phyloP scores from a whole-genome alignment of 2,329 filamentous ascomycete genomes.

The Arachnomyces sp. region DNA sequence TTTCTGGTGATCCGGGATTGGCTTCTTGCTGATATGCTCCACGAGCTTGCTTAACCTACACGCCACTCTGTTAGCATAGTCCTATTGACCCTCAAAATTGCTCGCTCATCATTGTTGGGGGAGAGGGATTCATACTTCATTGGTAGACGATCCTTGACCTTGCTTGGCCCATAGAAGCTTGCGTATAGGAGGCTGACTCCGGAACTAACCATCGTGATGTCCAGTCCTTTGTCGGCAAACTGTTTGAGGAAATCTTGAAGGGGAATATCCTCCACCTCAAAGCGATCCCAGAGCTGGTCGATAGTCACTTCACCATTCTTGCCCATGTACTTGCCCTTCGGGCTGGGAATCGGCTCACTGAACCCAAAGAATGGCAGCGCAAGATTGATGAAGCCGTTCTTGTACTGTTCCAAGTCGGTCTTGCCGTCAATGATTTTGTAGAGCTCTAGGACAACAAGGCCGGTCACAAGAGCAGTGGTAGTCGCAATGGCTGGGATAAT shows the following conservation, averaged over 20 bases:
- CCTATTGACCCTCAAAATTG: not conserved
- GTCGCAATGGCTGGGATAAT: slow-evolving; percentile 98
- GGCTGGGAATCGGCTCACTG: slow-evolving; percentile 89
- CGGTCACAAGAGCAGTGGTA: slow-evolving; percentile 90
- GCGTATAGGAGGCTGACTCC: slow-evolving; percentile 92
- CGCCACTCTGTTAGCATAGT: slow-evolving; percentile 20
- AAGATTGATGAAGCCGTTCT: slow-evolving; percentile 97
- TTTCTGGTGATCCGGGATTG: slow-evolving; percentile 82
- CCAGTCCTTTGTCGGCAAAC: slow-evolving; percentile 73
- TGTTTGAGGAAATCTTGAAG: slow-evolving; percentile 72
- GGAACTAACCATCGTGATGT: slow-evolving; percentile 90
- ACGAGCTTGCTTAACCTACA: slow-evolving; percentile 77
- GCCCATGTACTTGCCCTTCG: slow-evolving; percentile 82
- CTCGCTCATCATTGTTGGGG: not conserved
- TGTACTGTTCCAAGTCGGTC: slow-evolving; percentile 95
- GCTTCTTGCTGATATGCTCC: slow-evolving; percentile 83
- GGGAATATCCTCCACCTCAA: slow-evolving; percentile 80
- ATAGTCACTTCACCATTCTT: slow-evolving; percentile 68
- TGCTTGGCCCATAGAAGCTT: slow-evolving; percentile 76
- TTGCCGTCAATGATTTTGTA: slow-evolving; percentile 97
- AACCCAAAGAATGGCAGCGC: slow-evolving; percentile 97
- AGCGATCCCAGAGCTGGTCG: slow-evolving; percentile 97
- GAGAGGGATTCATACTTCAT: slow-evolving; percentile 51
- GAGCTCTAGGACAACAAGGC: slow-evolving; percentile 82
- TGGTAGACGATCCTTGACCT: slow-evolving; percentile 70